Evolutionary conservation across 805 yeast species (phyloP).

Genomic region (Candida nonsorbophila): DNA sequence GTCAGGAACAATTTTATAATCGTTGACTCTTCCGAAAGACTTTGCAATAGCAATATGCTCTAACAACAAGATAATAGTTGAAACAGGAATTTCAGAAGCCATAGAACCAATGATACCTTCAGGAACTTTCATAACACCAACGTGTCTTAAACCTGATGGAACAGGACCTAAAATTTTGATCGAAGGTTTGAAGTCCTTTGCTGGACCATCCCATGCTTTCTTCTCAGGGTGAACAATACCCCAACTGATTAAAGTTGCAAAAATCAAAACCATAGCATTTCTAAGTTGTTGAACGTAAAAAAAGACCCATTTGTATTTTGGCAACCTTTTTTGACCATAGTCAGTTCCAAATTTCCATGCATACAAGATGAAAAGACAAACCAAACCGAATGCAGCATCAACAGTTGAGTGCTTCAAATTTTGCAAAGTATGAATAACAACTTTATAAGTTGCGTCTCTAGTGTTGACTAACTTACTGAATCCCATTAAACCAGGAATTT

Average conservation of each 20-base stretch:
- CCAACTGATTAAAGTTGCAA: constrained; percentile 82
- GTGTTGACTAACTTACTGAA: constrained; percentile 62
- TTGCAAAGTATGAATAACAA: constrained; percentile 67
- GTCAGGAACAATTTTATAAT: constrained; percentile 85
- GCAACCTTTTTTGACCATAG: constrained; percentile 58
- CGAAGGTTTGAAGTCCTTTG: constrained; percentile 32
- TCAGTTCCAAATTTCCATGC: constrained; percentile 63
- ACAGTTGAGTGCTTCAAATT: constrained; percentile 60
- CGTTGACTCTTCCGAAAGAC: constrained; percentile 89
- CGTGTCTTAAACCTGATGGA: constrained; percentile 76
- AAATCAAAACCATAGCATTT: constrained; percentile 74
- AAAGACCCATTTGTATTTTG: constrained; percentile 48
- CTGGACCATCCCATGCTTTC: constrained; percentile 21
- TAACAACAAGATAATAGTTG: constrained; percentile 72
- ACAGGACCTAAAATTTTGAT: constrained; percentile 69
- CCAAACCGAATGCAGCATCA: constrained; percentile 88
- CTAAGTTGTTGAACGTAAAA: constrained; percentile 75
- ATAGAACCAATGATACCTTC: constrained; percentile 51
- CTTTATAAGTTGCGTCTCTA: constrained; percentile 62
- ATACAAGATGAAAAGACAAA: constrained; percentile 67
- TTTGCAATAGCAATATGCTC: constrained; percentile 94
- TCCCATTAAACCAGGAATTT: constrained; percentile 84
- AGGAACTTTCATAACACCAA: constrained; percentile 68
- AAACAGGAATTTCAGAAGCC: constrained; percentile 80
- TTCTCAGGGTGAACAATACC: constrained; percentile 53